Base-by-base conservation (phyloP, 768 basidiomycete genomes). In the Rhizopogon vesiculosus region DNA sequence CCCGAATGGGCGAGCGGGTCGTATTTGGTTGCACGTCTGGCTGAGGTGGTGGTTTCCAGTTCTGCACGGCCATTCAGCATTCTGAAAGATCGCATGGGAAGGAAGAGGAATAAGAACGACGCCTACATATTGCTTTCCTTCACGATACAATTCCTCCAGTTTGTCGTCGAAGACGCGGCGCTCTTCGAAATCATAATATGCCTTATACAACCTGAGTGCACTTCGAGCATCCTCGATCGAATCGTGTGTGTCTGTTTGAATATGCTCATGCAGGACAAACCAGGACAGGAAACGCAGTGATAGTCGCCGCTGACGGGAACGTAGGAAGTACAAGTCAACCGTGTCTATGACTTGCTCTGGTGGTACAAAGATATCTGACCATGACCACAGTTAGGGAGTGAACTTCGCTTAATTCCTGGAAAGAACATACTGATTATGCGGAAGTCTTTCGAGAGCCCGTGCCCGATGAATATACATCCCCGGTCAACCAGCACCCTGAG, bases 191-290 rank as follows among this genome's bases (percentile, higher is more conserved):
- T 82, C 76, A 18, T 85, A 80, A 68, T 88, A 93, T 3, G 87
- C 85, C 67, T 92, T 87, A 72, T 90, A 97, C 33, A 98, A 75
- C 60, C 85, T 79, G 31, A 97, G 74, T 1, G 96, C 94, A 6
- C 89, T 91, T 7, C 84, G 80, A 0, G 94, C 93, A 64, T 98
- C 96, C 69, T 99, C 97, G 61, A 99, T 96, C n/a, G 95, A 98
- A 69, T 98, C 97, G 68, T 99, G 96, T 12, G 85, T 91, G 19
- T 93, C 93, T 3, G 83, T 89, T 69, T 98, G 96, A 55, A 99
- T 98, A 62, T 90, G 85, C 66, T 93, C 86, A 45, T 88, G 81
- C 9, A 98, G 77, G n/a, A 98, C 80, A 68, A 87, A 93, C 93
- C 94, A 99, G 0, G 94, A 85, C 25, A 98, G 78, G 73, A 98